A percentile compares a stretch with the other conserved stretches of the same genome.
These are phyloP conservation scores for Cladobotryum mycophilum DNA, from an alignment of 2,329 filamentous ascomycete genomes.

Conservation along the genomic window DNA sequence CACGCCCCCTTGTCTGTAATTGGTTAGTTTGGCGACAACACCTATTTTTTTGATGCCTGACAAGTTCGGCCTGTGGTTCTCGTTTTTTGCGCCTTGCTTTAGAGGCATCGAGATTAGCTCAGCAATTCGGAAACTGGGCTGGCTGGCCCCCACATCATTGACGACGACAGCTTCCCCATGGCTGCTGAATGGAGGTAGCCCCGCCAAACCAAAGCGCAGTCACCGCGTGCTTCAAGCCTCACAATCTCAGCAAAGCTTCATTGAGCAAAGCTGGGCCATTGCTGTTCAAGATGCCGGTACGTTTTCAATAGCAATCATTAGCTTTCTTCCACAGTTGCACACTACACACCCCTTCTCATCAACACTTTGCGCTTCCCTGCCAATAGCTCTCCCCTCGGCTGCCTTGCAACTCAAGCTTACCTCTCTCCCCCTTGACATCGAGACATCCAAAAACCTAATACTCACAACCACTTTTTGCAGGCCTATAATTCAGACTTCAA, in stretches of 20 bases:
- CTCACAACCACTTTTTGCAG: slow-evolving; percentile 36
- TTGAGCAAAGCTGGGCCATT: slow-evolving; percentile 15
- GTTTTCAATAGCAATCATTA: slow-evolving; percentile 17
- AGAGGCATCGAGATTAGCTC: slow-evolving; percentile 5
- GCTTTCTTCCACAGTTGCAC: too few species aligned
- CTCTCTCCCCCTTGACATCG: neutral
- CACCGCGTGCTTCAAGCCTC: slow-evolving; percentile 11
- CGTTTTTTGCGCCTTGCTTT: slow-evolving; percentile 2
- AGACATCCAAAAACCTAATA: slow-evolving; percentile 3
- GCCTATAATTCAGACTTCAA: slow-evolving; percentile 98
- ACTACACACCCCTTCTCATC: too few species aligned
- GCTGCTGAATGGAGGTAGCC: slow-evolving; percentile 8
- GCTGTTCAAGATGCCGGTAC: slow-evolving; percentile 42
- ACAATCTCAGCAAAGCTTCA: slow-evolving; percentile 15
- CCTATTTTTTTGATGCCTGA: too few species aligned
- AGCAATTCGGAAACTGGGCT: neutral
- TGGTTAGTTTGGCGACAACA: too few species aligned
- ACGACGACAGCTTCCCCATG: slow-evolving; percentile 14
- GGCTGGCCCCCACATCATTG: slow-evolving; percentile 6
- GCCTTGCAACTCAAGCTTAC: neutral
- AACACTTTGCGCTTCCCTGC: neutral
- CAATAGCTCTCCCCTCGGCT: neutral
- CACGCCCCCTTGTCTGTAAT: neutral
- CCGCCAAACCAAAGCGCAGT: slow-evolving; percentile 13
- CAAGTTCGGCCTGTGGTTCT: neutral